These are phyloP conservation scores for Parachaetomium inaequale DNA, from an alignment of 495 filamentous ascomycete genomes.

Conservation along the genomic window DNA sequence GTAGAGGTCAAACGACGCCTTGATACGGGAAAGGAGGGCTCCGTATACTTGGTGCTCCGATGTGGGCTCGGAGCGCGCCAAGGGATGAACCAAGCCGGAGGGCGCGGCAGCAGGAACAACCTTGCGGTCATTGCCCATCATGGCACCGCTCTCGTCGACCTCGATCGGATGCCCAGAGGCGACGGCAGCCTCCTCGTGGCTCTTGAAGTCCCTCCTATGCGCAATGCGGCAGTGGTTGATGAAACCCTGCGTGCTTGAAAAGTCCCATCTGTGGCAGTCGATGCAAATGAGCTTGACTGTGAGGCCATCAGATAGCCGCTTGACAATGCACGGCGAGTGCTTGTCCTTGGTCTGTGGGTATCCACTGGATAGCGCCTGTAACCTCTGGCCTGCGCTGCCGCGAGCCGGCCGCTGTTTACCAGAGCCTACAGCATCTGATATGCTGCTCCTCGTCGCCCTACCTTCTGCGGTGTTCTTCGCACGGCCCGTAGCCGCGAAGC, in stretches of 20 bases:
- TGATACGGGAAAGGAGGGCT: slow-evolving; percentile 46
- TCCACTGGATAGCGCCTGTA: slow-evolving; percentile 69
- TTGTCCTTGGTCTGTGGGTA: slow-evolving; percentile 68
- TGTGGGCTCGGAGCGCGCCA: slow-evolving; percentile 57
- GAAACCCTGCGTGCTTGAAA: slow-evolving; percentile 93
- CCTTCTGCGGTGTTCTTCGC: slow-evolving; percentile 51
- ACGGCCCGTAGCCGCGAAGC: slow-evolving; percentile 35
- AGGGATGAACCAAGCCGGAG: slow-evolving; percentile 63
- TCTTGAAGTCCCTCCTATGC: slow-evolving; percentile 84
- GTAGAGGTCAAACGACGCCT: slow-evolving; percentile 45
- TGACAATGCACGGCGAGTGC: slow-evolving; percentile 50
- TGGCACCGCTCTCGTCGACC: slow-evolving; percentile 55
- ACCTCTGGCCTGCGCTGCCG: slow-evolving; percentile 55
- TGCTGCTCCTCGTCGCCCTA: slow-evolving; percentile 70
- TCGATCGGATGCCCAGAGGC: slow-evolving; percentile 82
- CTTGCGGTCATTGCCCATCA: slow-evolving; percentile 53
- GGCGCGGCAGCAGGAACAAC: slow-evolving; percentile 29
- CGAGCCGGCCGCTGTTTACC: slow-evolving; percentile 61
- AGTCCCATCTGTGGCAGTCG: slow-evolving; percentile 83
- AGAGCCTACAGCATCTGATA: slow-evolving; percentile 52
- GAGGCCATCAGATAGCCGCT: slow-evolving; percentile 52
- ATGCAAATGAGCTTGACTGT: slow-evolving; percentile 79
- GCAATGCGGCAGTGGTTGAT: slow-evolving; percentile 98
- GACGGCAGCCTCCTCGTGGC: slow-evolving; percentile 90
- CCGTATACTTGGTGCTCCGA: slow-evolving; percentile 53